phyloP scores from a whole-genome alignment of 306 rosid genomes.

The Cucumis hystrix region DNA sequence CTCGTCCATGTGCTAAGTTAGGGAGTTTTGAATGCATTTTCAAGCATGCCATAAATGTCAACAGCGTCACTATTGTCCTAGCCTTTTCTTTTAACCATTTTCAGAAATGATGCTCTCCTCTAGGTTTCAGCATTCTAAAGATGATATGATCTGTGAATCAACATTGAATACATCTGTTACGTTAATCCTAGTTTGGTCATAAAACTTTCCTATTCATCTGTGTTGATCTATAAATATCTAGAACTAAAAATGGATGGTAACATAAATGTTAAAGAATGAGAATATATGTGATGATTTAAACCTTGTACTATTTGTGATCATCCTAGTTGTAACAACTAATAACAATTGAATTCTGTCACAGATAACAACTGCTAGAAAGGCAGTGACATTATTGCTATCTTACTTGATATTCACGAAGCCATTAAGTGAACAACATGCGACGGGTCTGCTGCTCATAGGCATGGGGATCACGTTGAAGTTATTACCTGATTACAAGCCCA shows the following conservation, averaged over 20 bases:
- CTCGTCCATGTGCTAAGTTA: neutral
- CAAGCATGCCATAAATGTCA: neutral
- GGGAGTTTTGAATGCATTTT: neutral
- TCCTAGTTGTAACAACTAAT: neutral
- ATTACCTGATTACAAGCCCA: conserved; percentile 45
- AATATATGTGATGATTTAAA: neutral
- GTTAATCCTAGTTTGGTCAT: neutral
- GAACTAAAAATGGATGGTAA: neutral
- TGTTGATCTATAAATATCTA: neutral
- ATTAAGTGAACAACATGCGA: conserved; percentile 81
- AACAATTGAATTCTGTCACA: conserved; percentile 19
- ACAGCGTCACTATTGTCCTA: neutral
- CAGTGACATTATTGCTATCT: conserved; percentile 70
- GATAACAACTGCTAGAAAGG: conserved; percentile 95
- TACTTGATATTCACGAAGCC: conserved; percentile 93
- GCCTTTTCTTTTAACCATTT: neutral
- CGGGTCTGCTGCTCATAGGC: conserved; percentile 68
- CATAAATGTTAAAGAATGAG: neutral
- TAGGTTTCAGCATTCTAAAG: neutral
- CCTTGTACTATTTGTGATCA: neutral
- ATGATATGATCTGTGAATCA: neutral
- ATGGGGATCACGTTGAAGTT: conserved; percentile 91
- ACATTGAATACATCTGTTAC: neutral
- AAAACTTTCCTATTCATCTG: neutral
- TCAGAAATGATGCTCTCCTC: neutral